phyloP scores from a whole-genome alignment of 371 early-diverging fungal genomes.

The Ecytonucleospora hepatopenaei region DNA sequence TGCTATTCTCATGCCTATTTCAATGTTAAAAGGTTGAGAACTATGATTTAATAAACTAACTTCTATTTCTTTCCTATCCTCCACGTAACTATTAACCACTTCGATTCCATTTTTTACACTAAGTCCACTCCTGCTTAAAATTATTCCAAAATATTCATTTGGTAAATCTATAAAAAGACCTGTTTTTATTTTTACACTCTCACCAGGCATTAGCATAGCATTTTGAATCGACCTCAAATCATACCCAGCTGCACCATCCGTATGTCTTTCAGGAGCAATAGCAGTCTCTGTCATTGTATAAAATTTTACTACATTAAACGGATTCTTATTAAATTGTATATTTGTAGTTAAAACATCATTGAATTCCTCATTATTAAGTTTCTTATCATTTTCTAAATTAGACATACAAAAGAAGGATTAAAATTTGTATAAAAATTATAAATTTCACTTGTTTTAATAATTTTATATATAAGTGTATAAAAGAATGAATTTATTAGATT shows the following conservation, averaged over 20 bases:
- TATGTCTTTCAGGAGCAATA: conserved; percentile 28
- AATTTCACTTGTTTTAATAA: too few species aligned
- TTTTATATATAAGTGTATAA: too few species aligned
- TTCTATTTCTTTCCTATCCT: conserved; percentile 20
- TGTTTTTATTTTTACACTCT: conserved; percentile 15
- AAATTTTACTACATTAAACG: conserved; percentile 13
- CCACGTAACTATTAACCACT: conserved; percentile 12
- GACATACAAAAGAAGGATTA: too few species aligned
- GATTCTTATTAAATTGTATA: neutral
- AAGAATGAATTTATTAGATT: too few species aligned
- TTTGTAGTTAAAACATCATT: too few species aligned
- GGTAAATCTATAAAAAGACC: conserved; percentile 29
- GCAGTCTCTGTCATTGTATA: conserved; percentile 13
- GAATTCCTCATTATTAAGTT: too few species aligned
- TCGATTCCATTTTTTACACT: conserved; percentile 36
- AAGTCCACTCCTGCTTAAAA: conserved; percentile 43
- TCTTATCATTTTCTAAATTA: too few species aligned
- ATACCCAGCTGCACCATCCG: conserved; percentile 49
- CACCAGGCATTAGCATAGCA: conserved; percentile 18
- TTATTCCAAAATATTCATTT: conserved; percentile 3
- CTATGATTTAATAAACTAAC: conserved; percentile 32
- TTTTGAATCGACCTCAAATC: conserved; percentile 31
- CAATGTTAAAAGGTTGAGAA: conserved; percentile 15
- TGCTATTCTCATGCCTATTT: conserved; percentile 30
- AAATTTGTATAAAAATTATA: too few species aligned